Evolutionary conservation across 352 stramenopile genomes (phyloP).

Genomic region (Pythium sukuiense): DNA sequence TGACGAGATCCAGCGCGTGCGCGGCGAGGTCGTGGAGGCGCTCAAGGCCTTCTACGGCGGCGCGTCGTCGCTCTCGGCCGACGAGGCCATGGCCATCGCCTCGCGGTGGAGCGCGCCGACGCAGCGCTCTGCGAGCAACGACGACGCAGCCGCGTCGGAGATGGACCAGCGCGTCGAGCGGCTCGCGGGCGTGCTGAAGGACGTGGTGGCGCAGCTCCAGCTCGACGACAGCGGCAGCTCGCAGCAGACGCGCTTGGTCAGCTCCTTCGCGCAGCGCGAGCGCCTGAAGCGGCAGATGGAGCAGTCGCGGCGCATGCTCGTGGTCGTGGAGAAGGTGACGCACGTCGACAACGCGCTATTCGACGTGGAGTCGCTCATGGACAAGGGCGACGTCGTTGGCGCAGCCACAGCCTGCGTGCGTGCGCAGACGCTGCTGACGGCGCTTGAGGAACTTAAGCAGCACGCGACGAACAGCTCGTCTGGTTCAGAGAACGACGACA

Average conservation of each 20-base stretch:
- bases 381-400: slow-evolving; percentile 43
- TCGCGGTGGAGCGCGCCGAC: slow-evolving; percentile 39
- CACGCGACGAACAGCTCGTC: background rate
- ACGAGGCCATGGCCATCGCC: slow-evolving; percentile 63
- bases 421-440: slow-evolving; percentile 38
- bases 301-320: slow-evolving; percentile 59
- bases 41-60: slow-evolving; percentile 69
- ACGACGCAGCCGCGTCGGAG: slow-evolving; percentile 32
- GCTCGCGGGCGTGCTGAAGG: slow-evolving; percentile 44
- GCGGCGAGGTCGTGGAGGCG: slow-evolving; percentile 50
- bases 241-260: slow-evolving; percentile 34
- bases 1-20: slow-evolving; percentile 57
- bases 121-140: background rate
- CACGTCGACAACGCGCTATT: slow-evolving; percentile 51
- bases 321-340: slow-evolving; percentile 68
- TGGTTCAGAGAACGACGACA: slow-evolving; percentile 24
- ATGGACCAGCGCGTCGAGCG: slow-evolving; percentile 50
- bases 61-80: slow-evolving; percentile 49
- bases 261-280: slow-evolving; percentile 61
- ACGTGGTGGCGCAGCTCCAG: slow-evolving; percentile 55
- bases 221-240: slow-evolving; percentile 30
- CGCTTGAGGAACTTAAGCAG: slow-evolving; percentile 14
- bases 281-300: slow-evolving; percentile 58
- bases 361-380: slow-evolving; percentile 50
- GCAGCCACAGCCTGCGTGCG: slow-evolving; percentile 43